Conservation (phyloP, 1,284 basidiomycete species). For the Phellopilus nigrolimitatus region DNA sequence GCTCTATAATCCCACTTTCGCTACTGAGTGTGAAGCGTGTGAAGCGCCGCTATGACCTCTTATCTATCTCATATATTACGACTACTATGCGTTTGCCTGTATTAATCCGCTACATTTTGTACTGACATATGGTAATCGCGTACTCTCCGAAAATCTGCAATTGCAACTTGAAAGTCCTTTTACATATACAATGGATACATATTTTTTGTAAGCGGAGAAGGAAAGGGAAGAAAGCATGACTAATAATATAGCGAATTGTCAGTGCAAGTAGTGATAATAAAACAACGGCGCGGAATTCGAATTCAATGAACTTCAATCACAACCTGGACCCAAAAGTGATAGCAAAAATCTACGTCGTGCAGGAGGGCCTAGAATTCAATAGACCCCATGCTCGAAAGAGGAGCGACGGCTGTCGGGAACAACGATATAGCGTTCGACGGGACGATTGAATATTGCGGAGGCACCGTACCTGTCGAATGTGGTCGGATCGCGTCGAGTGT, state of each 20-base stretch:
- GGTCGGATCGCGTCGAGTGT: constrained; percentile 14
- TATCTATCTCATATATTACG: background rate
- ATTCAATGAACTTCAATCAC: background rate
- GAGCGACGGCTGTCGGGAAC: constrained; percentile 4
- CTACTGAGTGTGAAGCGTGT: constrained; percentile 26
- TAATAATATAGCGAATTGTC: constrained; percentile 15
- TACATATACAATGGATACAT: constrained; percentile 13
- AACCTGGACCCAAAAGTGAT: constrained; percentile 9
- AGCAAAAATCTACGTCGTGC: background rate
- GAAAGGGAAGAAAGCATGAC: constrained; percentile 11
- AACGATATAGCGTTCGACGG: constrained; percentile 5
- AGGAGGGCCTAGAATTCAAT: constrained; percentile 7
- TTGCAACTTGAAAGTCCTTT: background rate
- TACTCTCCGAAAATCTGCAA: background rate
- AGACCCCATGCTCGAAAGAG: constrained; percentile 10
- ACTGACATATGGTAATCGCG: background rate
- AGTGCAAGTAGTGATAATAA: constrained; percentile 16
- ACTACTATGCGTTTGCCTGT: constrained; percentile 1
- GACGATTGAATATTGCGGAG: constrained; percentile 9
- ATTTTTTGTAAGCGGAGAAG: constrained; percentile 1
- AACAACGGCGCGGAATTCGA: constrained; percentile 5
- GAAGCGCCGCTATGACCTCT: constrained; percentile 12
- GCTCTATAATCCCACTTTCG: constrained; percentile 24
- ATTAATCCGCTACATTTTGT: background rate
- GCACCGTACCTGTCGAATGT: constrained; percentile 19